Percentiles rank a stretch among this genome's conserved stretches.
phyloP scores from a whole-genome alignment of 805 yeast species.

The Cyberlindnera maritima region DNA sequence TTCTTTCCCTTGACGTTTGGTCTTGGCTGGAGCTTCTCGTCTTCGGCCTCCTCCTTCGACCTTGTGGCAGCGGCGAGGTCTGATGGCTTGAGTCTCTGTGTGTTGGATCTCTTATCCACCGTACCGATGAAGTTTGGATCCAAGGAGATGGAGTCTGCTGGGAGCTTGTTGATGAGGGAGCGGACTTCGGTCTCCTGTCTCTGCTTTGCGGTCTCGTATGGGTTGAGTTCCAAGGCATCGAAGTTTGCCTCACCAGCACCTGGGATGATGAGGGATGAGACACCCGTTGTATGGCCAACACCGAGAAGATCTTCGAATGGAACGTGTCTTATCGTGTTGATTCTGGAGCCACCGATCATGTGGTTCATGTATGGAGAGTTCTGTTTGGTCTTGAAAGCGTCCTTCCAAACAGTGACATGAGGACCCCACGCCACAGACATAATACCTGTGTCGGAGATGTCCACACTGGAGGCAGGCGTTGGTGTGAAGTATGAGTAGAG shows the following conservation, averaged over 20 bases:
- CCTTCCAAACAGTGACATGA: conserved; percentile 93
- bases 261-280: conserved; percentile 85
- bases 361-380: conserved; percentile 91
- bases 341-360: conserved; percentile 71
- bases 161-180: conserved; percentile 77
- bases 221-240: conserved; percentile 91
- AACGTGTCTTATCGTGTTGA: conserved; percentile 68
- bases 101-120: conserved; percentile 68
- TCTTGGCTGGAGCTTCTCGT: conserved; percentile 41
- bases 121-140: conserved; percentile 88
- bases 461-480: conserved; percentile 78
- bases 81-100: conserved; percentile 60
- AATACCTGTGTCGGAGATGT: conserved; percentile 84
- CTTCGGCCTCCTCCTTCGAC: conserved; percentile 37
- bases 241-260: conserved; percentile 98
- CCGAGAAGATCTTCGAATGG: conserved; percentile 98
- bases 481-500: conserved; percentile 65
- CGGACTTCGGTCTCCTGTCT: conserved; percentile 93
- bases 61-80: conserved; percentile 45
- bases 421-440: conserved; percentile 95
- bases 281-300: conserved; percentile 75
- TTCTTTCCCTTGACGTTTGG: conserved; percentile 78
- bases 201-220: conserved; percentile 87
- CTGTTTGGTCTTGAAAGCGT: conserved; percentile 67
- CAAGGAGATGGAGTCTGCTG: conserved; percentile 88